Conservation (phyloP, 345 rosid genomes). For the Raphanus sativus region DNA sequence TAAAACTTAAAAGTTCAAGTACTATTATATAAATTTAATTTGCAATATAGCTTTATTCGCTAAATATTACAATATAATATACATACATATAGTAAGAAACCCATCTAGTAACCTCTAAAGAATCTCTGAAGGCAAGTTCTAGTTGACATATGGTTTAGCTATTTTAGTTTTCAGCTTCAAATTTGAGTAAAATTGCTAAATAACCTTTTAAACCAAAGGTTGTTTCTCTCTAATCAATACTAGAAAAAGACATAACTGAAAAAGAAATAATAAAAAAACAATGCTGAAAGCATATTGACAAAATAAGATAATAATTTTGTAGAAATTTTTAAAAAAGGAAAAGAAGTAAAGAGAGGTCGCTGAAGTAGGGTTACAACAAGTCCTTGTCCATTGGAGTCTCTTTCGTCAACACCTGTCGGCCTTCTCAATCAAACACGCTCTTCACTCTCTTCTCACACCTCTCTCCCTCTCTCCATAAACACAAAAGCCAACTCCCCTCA, state of each 20-base stretch:
- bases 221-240: background rate
- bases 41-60: background rate
- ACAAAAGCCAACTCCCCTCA: background rate
- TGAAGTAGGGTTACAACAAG: slow-evolving; percentile 27
- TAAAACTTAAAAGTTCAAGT: background rate
- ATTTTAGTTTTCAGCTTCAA: background rate
- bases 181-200: background rate
- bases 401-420: slow-evolving; percentile 33
- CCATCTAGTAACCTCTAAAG: background rate
- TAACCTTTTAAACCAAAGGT: background rate
- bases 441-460: slow-evolving; percentile 13
- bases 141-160: background rate
- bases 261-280: no score
- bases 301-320: no score
- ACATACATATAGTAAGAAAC: background rate
- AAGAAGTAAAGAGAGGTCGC: slow-evolving; percentile 1
- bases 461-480: background rate
- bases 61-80: background rate
- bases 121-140: background rate
- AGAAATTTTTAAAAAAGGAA: no score
- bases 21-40: no score
- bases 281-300: no score
- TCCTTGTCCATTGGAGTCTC: slow-evolving; percentile 30
- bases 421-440: slow-evolving; percentile 37
- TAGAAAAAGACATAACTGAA: background rate